Percentiles rank a stretch among this genome's conserved stretches.
Conservation (phyloP, 495 filamentous ascomycete species). For the Durotheca rogersii region DNA sequence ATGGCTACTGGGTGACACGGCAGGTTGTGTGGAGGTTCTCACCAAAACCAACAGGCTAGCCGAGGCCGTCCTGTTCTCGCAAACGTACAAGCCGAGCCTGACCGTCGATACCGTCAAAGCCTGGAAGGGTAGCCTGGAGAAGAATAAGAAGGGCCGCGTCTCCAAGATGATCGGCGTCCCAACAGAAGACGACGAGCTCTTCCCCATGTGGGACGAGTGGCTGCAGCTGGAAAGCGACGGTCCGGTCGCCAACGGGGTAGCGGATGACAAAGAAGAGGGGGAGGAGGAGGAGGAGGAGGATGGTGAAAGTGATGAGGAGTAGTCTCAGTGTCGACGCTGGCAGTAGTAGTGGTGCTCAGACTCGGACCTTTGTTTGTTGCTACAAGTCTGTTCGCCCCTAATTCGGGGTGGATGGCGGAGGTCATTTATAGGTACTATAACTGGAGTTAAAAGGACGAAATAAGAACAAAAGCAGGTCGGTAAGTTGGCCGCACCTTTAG, state of each 20-base stretch:
- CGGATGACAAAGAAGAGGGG: conserved; percentile 42
- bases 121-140: conserved; percentile 83
- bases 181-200: conserved; percentile 82
- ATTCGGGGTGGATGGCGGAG: background rate
- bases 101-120: conserved; percentile 63
- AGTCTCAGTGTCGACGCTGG: background rate
- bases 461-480: conserved; percentile 11
- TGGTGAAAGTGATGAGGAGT: conserved; percentile 28
- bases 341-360: too few relatives aligned
- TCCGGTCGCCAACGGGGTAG: conserved; percentile 48
- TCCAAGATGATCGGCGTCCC: conserved; percentile 82
- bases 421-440: conserved; percentile 11
- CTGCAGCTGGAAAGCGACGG: conserved; percentile 76
- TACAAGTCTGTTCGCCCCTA: conserved; percentile 11
- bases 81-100: conserved; percentile 90
- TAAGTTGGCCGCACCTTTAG: conserved; percentile 8
- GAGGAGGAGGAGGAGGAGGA: conserved; percentile 30
- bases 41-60: conserved; percentile 72
- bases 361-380: too few relatives aligned
- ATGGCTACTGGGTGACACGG: conserved; percentile 83
- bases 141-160: conserved; percentile 78
- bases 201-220: conserved; percentile 94
- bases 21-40: conserved; percentile 79
- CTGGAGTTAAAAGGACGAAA: conserved; percentile 19
- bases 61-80: conserved; percentile 86